Conservation (phyloP, 768 basidiomycete species). For the Lentinula edodes region DNA sequence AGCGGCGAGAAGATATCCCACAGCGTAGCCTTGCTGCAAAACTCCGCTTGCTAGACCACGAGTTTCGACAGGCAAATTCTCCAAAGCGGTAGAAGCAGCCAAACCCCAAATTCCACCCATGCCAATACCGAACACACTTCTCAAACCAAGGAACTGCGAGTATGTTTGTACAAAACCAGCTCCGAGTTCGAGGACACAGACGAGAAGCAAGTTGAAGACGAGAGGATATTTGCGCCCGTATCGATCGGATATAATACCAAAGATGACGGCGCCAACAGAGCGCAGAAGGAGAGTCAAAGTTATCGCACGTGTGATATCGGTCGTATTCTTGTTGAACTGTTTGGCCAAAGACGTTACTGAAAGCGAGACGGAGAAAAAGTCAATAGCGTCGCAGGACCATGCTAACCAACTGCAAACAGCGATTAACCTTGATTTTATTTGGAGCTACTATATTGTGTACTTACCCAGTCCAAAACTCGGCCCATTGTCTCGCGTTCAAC, state of each 20-base stretch:
- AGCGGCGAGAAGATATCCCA: slow-evolving; percentile 79
- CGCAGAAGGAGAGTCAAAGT: slow-evolving; percentile 93
- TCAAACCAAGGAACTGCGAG: slow-evolving; percentile 71
- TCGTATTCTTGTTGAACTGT: slow-evolving; percentile 40
- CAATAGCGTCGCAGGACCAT: slow-evolving; percentile 84
- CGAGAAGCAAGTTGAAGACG: slow-evolving; percentile 66
- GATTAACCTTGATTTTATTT: background rate
- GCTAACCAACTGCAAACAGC: slow-evolving; percentile 60
- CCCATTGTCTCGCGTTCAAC: slow-evolving; percentile 50
- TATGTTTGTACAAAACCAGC: slow-evolving; percentile 79
- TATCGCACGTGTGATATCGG: slow-evolving; percentile 56
- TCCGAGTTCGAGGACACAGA: slow-evolving; percentile 69
- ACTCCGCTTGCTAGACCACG: slow-evolving; percentile 84
- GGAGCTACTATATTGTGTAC: slow-evolving; percentile 22
- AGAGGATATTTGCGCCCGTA: slow-evolving; percentile 95
- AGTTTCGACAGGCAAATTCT: slow-evolving; percentile 81
- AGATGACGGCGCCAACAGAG: slow-evolving; percentile 74
- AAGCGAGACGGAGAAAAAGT: slow-evolving; percentile 77
- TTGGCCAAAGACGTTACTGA: slow-evolving; percentile 38
- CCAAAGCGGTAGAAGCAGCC: slow-evolving; percentile 75
- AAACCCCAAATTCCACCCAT: slow-evolving; percentile 93
- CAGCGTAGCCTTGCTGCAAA: slow-evolving; percentile 85
- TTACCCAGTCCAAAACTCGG: slow-evolving; percentile 57
- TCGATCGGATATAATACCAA: slow-evolving; percentile 77
- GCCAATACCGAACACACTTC: slow-evolving; percentile 79